These are phyloP conservation scores for Oryza meridionalis DNA, from an alignment of 176 grass and related monocot genomes.

Conservation along the genomic window DNA sequence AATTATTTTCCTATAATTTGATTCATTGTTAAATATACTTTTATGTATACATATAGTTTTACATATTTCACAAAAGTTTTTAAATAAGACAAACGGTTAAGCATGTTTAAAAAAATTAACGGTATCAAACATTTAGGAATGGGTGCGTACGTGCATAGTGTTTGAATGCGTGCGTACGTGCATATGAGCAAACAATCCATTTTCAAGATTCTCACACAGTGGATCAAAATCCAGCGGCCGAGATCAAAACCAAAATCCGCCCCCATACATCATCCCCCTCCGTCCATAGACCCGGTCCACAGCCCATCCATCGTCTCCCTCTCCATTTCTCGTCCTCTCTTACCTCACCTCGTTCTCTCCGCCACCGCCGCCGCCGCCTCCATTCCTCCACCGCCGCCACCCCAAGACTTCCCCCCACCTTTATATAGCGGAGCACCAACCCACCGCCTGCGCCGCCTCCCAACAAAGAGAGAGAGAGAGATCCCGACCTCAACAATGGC, in stretches of 20 bases:
- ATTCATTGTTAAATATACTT: too few species aligned
- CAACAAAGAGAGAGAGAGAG: not conserved
- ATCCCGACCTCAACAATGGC: constrained; percentile 41
- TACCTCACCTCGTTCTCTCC: constrained; percentile 43
- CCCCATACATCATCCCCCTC: not conserved
- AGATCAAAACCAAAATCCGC: constrained; percentile 27
- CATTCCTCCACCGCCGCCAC: constrained; percentile 38
- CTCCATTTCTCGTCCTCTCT: constrained; percentile 30
- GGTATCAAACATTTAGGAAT: too few species aligned
- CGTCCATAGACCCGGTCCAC: constrained; percentile 1
- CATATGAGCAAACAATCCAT: too few species aligned
- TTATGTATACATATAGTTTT: too few species aligned
- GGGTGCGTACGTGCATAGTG: too few species aligned
- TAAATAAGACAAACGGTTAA: too few species aligned
- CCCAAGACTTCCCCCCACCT: not conserved
- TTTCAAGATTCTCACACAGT: not conserved
- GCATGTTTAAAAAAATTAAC: too few species aligned
- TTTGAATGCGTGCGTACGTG: too few species aligned
- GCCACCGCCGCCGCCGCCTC: constrained; percentile 41
- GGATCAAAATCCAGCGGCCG: not conserved
- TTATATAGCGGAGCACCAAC: constrained; percentile 28
- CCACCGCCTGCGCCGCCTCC: too few species aligned
- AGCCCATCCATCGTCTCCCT: not conserved
- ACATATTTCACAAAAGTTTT: too few species aligned
- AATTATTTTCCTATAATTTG: too few species aligned